Evolutionary conservation across 495 filamentous ascomycete species (phyloP), one percentile per base, ranked within the genome.

Genomic region (Penicillium taxi): DNA sequence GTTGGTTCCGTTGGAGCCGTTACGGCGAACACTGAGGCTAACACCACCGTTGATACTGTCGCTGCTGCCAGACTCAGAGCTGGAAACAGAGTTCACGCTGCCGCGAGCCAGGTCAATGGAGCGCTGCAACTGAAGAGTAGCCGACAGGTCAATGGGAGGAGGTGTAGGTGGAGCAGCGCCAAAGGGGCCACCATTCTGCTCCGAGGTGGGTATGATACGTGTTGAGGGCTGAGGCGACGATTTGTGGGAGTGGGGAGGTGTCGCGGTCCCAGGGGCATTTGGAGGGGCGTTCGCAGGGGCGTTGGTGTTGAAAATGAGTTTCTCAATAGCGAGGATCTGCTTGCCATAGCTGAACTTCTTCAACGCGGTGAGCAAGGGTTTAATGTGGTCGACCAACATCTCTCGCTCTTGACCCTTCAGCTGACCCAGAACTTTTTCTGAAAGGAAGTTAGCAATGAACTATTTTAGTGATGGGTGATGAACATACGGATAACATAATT

Each of bases 401-500:
- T 75, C 72, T 16, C 73, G 72, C 39, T 94, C 85, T 0, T 62
- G 55, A 8, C 73, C 75, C 37, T 77, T 69, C 2, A 95, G 66
- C 35, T 80, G 72, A 5, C 73, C 77, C 31, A 93, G 70, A 16
- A 94, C 70, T 62, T 86, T 89, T 61, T 93, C 86, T 93, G 52
- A 19, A 16, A 13, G 16, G n/a, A 12, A 5, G 41, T 64, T 41
- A 64, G 45, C 22, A 26, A 7, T 4, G 9, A 26, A 33, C 9
- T 5, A 9, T 18, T 35, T 16, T 11, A 36, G 18, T 15, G n/a
- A 7, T 6, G 9, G 20, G 16, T 3, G 5, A 11, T 14, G 9
- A 21, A 80, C 90, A 74, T 78, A 94, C 87, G 91, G 41, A 98
- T 82, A 11, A 96, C 91, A 55, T 98, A 98, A 56, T 98, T 98